Evolutionary conservation across 768 basidiomycete species (phyloP), one percentile per base, ranked within the genome.

Genomic region (Paxillus ammoniavirescens): DNA sequence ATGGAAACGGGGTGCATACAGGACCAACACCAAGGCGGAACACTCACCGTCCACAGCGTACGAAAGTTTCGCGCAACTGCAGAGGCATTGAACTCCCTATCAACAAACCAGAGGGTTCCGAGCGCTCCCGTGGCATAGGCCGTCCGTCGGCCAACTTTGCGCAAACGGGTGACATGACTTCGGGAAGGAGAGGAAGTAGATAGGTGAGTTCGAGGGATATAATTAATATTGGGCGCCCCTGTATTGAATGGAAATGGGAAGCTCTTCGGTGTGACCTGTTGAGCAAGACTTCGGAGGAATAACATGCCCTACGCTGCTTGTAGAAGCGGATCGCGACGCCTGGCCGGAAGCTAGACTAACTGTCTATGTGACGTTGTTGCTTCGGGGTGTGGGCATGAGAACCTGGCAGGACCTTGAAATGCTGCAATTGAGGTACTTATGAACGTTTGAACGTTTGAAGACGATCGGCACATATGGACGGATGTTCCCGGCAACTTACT

Each of bases 1-100:
- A 9, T 31, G 2, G 31, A 31, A 31, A 31, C 2, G 13, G 37
- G 15, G 13, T 38, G 37, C 13, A n/a, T 38, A 0, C 18, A n/a
- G 36, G 21, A 31, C 12, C 50, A 31, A 31, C 40, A 28, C 2
- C 13, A 40, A 18, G n/a, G 18, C 14, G 13, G 12, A 7, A 23
- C 3, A 69, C 73, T 68, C 65, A 82, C 82, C 36, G 77, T 72
- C 71, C 75, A 80, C 8, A 77, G 64, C 3, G 82, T 82, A 36
- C 78, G 70, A 47, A 77, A 44, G 63, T 78, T 82, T 50, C 82
- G 66, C 4, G 59, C 61, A 3, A 81, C 60, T 5, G 82, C 77
- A 41, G 78, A 77, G 10, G 79, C 81, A 59, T 81, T 78, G 58
- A 73, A 74, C 30, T 75, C 58, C n/a, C 62, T 62, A 56, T 83